Percentiles rank a stretch among this genome's conserved stretches.
phyloP scores from a whole-genome alignment of 148 eudicot species.

The Vaccinium darrowii region DNA sequence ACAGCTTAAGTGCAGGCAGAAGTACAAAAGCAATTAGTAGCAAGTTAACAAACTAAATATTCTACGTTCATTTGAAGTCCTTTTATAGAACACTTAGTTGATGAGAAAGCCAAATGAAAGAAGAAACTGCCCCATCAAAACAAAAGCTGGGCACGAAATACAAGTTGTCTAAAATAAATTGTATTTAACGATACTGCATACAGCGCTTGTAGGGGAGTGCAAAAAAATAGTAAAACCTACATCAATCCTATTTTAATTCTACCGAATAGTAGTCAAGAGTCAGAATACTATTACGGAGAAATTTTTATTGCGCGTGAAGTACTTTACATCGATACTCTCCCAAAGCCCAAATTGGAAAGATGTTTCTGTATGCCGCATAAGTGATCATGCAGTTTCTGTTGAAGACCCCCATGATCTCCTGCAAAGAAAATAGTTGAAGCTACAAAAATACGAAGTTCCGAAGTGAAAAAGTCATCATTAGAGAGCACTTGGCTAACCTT shows the following conservation, averaged over 20 bases:
- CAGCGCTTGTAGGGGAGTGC: not conserved
- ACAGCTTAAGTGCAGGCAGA: not conserved
- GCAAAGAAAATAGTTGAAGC: conserved; percentile 10
- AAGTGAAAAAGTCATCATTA: not conserved
- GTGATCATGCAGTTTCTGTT: conserved; percentile 66
- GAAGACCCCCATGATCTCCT: conserved; percentile 94
- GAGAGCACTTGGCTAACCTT: not conserved
- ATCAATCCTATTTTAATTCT: no score
- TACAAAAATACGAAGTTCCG: not conserved
- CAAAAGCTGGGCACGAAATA: not conserved
- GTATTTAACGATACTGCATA: not conserved
- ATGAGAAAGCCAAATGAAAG: not conserved
- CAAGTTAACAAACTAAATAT: no score
- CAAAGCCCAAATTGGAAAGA: conserved; percentile 89
- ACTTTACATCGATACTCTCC: conserved; percentile 74
- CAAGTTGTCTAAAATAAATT: not conserved
- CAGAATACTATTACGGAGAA: not conserved
- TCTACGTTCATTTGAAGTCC: no score
- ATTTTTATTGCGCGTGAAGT: conserved; percentile 23
- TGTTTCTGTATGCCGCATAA: conserved; percentile 49
- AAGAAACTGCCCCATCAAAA: not conserved
- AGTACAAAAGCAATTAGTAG: no score
- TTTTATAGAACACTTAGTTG: not conserved
- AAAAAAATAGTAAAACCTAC: not conserved
- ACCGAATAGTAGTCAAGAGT: not conserved